Base-by-base conservation (phyloP, 768 basidiomycete species). In the Lentinula edodes region DNA sequence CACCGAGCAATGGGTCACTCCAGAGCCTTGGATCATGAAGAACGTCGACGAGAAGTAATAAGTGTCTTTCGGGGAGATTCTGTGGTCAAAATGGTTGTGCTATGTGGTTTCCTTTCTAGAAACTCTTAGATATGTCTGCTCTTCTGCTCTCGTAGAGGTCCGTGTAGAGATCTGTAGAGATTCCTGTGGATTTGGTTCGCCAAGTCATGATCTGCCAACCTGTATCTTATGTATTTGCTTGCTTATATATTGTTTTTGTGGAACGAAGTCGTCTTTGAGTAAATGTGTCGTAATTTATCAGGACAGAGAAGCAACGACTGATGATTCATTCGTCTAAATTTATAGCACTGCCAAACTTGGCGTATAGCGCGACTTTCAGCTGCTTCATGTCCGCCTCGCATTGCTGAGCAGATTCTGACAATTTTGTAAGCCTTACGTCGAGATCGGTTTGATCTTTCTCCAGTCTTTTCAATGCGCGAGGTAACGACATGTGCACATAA, bases 311-410 rank as follows among this genome's bases (percentile, higher is more conserved):
- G 34, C 5, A 53, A 8, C 36, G 6, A 32, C 9, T 32, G 61
- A 48, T 60, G 0, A 39, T 41, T 63, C 50, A 90, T 69, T 91
- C 91, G 71, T 96, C 94, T 51, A 97, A 83, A 72, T 97, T 97
- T 74, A 96, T 96, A 42, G 94, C 90, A 45, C 82, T 85, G 18
- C 95, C 95, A 70, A 98, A 98, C 74, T 95, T 95, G 32, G 91
- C 91, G 69, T 97, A 97, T 59, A 95, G 70, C 0, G 78, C 70
- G 45, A 89, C 81, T 71, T 95, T 95, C 48, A 94, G 83, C 56
- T 83, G 83, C 69, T 90, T 89, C 91, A 94, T 93, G 67, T 85
- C 77, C 36, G 73, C 78, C 66, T 91, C 88, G 69, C 87, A 90
- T 18, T 86, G 80, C 56, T 87, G 84, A 16, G 84, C 83, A 39